Evolutionary conservation across 495 filamentous ascomycete species (phyloP).

Genomic region (Darksidea phi): DNA sequence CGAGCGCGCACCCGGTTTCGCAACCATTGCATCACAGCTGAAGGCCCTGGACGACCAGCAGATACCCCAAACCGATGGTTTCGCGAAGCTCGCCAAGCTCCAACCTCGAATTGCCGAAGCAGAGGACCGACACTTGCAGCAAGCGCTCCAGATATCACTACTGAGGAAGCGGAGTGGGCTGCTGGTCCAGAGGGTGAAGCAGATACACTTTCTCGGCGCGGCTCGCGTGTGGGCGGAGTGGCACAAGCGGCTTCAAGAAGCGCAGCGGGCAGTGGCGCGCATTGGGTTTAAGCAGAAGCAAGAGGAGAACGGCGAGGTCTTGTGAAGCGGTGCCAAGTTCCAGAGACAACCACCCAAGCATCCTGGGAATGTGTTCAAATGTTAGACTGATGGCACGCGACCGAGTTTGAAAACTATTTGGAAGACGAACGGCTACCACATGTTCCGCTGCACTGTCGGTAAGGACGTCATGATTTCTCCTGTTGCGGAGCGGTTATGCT

Average conservation of each 20-base stretch:
- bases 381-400: too few relatives aligned
- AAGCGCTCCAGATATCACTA: constrained; percentile 68
- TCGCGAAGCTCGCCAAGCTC: constrained; percentile 66
- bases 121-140: constrained; percentile 63
- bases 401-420: too few relatives aligned
- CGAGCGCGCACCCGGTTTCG: constrained; percentile 70
- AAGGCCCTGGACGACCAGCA: constrained; percentile 77
- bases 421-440: too few relatives aligned
- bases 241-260: constrained; percentile 64
- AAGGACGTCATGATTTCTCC: too few relatives aligned
- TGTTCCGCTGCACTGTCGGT: too few relatives aligned
- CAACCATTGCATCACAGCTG: constrained; percentile 72
- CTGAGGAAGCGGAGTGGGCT: constrained; percentile 70
- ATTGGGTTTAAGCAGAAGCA: constrained; percentile 49
- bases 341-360: too few relatives aligned
- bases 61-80: constrained; percentile 65
- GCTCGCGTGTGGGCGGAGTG: constrained; percentile 72
- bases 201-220: constrained; percentile 64
- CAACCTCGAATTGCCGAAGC: constrained; percentile 69
- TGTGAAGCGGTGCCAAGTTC: neutral
- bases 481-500: neutral
- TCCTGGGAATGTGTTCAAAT: too few relatives aligned
- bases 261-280: constrained; percentile 65
- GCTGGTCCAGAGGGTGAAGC: constrained; percentile 78
- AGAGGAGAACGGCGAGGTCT: constrained; percentile 30